These are phyloP conservation scores for Fusarium pseudoanthophilum DNA, from an alignment of 2,329 filamentous ascomycete species.

Conservation along the genomic window DNA sequence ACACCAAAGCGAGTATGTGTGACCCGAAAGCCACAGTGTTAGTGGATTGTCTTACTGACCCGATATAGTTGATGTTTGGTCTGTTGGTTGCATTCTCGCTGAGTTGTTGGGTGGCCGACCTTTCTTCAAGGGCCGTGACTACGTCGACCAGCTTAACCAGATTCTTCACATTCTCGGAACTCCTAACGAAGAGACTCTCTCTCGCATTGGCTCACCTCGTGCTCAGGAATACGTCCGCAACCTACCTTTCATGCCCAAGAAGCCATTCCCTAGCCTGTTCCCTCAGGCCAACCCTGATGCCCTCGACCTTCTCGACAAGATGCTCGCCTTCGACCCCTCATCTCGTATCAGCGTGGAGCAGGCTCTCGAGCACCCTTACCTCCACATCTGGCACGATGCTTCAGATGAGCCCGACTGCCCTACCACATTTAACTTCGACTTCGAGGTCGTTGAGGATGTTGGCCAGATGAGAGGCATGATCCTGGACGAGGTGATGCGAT, in stretches of 20 bases:
- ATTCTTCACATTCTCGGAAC: conserved; percentile 98
- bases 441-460: conserved; percentile 97
- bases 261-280: conserved; percentile 88
- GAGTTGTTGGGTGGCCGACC: conserved; percentile 95
- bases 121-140: conserved; percentile 99
- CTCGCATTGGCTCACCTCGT: conserved; percentile 91
- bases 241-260: conserved; percentile 93
- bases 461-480: conserved; percentile 97
- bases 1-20: conserved; percentile 98
- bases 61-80: conserved; percentile 96
- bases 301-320: conserved; percentile 92
- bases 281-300: conserved; percentile 95
- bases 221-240: conserved; percentile 99
- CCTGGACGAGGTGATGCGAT: conserved; percentile 89
- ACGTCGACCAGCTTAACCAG: conserved; percentile 99
- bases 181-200: conserved; percentile 93
- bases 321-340: conserved; percentile 97
- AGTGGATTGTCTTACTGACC: conserved; percentile 17
- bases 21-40: neutral
- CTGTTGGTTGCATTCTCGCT: conserved; percentile 95
- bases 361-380: conserved; percentile 94
- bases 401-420: conserved; percentile 95
- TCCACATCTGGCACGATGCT: conserved; percentile 98
- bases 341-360: conserved; percentile 94
- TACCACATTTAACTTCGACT: conserved; percentile 96